Evolutionary conservation across 2,329 filamentous ascomycete species (phyloP).

Genomic region (Beauveria varroae): DNA sequence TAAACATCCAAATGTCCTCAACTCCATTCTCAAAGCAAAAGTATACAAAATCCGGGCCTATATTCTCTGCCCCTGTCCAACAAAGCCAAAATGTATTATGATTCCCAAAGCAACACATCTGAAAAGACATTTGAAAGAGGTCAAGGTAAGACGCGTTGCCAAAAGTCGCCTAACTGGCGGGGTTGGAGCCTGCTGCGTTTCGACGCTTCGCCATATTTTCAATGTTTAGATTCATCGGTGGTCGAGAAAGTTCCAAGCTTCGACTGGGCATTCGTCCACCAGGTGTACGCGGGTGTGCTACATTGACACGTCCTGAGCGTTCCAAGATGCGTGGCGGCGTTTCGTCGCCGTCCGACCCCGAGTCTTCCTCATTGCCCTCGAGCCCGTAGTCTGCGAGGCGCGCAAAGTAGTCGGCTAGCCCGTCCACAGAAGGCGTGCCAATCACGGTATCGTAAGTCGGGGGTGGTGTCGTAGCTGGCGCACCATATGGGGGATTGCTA

Average conservation of each 20-base stretch:
- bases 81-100: no score
- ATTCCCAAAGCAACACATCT: no score
- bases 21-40: no score
- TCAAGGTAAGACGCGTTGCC: no score
- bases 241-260: constrained; percentile 47
- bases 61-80: no score
- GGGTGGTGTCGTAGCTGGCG: constrained; percentile 62
- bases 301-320: constrained; percentile 48
- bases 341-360: constrained; percentile 36
- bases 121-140: no score
- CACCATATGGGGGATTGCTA: constrained; percentile 13
- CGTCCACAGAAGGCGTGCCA: constrained; percentile 57
- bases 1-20: no score
- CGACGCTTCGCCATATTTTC: not conserved
- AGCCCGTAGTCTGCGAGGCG: constrained; percentile 66
- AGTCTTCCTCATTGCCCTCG: constrained; percentile 28
- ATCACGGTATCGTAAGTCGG: constrained; percentile 78
- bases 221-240: constrained; percentile 11
- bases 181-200: not conserved
- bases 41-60: no score
- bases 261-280: constrained; percentile 47
- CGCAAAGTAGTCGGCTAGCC: constrained; percentile 80
- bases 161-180: no score
- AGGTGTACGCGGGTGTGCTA: constrained; percentile 48
- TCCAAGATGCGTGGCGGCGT: constrained; percentile 39